Base-by-base conservation (phyloP, 1,284 basidiomycete genomes). In the Anthracocystis panici-leucophaei region DNA sequence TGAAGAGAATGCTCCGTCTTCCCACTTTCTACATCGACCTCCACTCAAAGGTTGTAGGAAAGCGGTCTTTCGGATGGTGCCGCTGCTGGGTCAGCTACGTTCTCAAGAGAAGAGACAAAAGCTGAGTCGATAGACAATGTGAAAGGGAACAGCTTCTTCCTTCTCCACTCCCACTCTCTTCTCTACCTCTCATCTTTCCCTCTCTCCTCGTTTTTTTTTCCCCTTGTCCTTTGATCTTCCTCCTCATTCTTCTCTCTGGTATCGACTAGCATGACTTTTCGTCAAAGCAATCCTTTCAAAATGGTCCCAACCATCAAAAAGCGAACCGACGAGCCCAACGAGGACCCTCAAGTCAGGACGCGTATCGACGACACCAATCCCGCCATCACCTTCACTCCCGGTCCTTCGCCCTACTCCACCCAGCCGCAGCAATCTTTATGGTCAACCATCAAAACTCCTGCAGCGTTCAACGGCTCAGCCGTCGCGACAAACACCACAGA, bases 351-450 rank as follows among this genome's bases (percentile, higher is more conserved):
- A 16, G 27, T 27, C n/a, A 31, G 61, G 10, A 64, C 57, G 35
- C 67, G 67, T 60, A 35, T 70, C 67, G 67, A 70, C 38, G 67
- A 64, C 38, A 60, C 52, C 5, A 57, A 65, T 25, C 61, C 61
- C 2, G 23, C 38, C 23, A 60, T 70, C 53, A 14, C 44, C 35
- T 64, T 64, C 40, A n/a, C 52, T 2, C 67, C 62, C 20, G 53
- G 53, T 12, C 20, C 49, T n/a, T 60, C 61, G 5, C 67, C 67
- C 3, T 70, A 53, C 20, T 5, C 18, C 18, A 10, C n/a, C 29
- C 42, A 38, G 14, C 42, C 29, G 6, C 18, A 44, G 6, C 12
- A 45, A 5, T 49, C 61, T 23, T 27, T 42, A 25, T 70, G 61
- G 61, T 29, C 40, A 11, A 35, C 54, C 53, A 5, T 52, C 10